Conservation (phyloP, 805 yeast genomes). For the Brettanomyces bruxellensis region DNA sequence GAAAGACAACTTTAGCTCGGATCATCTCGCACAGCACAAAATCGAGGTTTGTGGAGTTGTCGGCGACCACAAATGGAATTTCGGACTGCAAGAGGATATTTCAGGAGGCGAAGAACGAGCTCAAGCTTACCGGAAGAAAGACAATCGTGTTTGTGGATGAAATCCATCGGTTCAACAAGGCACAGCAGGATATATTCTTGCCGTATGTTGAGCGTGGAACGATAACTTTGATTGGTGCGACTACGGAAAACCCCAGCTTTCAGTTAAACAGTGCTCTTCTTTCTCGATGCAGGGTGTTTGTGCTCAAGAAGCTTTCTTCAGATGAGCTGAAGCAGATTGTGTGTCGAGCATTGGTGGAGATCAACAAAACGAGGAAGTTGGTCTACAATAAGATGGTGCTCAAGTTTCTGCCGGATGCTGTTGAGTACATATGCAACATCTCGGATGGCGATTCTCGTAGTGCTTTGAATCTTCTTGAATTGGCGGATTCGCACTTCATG, state of each 20-base stretch:
- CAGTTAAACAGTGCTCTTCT: conserved; percentile 73
- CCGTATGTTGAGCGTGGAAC: conserved; percentile 82
- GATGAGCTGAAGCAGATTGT: conserved; percentile 47
- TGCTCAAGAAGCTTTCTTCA: conserved; percentile 42
- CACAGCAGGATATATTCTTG: conserved; percentile 82
- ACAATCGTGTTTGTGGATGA: conserved; percentile 86
- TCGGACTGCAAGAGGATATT: conserved; percentile 58
- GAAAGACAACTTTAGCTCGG: conserved; percentile 71
- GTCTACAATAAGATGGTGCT: conserved; percentile 41
- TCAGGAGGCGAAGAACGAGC: conserved; percentile 37
- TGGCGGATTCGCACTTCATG: conserved; percentile 47
- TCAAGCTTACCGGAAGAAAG: conserved; percentile 37
- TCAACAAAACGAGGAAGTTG: conserved; percentile 53
- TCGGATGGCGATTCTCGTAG: conserved; percentile 86
- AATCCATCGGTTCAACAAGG: conserved; percentile 76
- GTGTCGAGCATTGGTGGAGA: conserved; percentile 44
- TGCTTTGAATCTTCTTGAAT: conserved; percentile 73
- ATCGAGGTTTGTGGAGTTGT: conserved; percentile 63
- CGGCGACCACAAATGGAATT: conserved; percentile 72
- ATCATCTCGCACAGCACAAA: conserved; percentile 48
- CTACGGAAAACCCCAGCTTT: conserved; percentile 90
- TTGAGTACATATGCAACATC: conserved; percentile 60
- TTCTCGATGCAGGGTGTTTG: conserved; percentile 78
- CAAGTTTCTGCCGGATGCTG: conserved; percentile 44
- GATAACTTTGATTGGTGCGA: conserved; percentile 85